phyloP scores from a whole-genome alignment of 1,284 basidiomycete species.

The Trichosporon ovoides region DNA sequence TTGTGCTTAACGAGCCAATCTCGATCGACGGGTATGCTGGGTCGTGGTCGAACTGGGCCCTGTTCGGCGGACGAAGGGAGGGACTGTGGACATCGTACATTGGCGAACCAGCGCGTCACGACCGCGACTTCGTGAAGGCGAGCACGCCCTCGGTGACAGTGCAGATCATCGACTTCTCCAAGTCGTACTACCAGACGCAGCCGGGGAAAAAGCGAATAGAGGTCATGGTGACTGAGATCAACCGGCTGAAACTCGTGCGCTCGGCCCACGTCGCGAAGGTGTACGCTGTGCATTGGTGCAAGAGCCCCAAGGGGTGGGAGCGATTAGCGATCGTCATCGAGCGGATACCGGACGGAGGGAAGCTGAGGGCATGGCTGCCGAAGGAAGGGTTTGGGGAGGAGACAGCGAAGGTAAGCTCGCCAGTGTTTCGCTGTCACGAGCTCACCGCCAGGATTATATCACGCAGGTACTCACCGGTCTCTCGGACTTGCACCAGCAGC shows the following conservation, averaged over 20 bases:
- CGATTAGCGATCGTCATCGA: conserved; percentile 42
- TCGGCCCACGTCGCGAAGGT: conserved; percentile 34
- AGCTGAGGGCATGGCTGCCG: conserved; percentile 37
- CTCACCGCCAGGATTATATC: conserved; percentile 35
- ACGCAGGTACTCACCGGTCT: conserved; percentile 42
- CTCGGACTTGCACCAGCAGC: conserved; percentile 34
- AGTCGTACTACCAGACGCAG: conserved; percentile 36
- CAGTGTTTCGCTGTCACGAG: not conserved
- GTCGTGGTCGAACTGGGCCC: conserved; percentile 31
- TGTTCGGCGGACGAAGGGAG: conserved; percentile 42
- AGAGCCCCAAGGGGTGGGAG: conserved; percentile 44
- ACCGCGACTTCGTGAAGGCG: conserved; percentile 54
- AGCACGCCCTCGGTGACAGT: conserved; percentile 33
- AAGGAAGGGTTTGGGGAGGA: conserved; percentile 41
- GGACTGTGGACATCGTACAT: conserved; percentile 45
- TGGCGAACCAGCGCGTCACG: conserved; percentile 48
- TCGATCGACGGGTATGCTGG: conserved; percentile 35
- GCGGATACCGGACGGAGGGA: conserved; percentile 34
- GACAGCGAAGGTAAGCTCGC: conserved; percentile 35
- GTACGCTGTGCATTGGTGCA: conserved; percentile 38
- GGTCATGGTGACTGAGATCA: conserved; percentile 32
- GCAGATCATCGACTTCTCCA: conserved; percentile 46
- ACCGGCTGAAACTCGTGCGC: conserved; percentile 28
- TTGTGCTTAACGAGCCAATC: conserved; percentile 35
- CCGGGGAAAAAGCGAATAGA: conserved; percentile 44